A percentile compares a stretch with the other conserved stretches of the same genome.
Conservation (phyloP, 768 basidiomycete species). For the Cyclocybe aegerita region DNA sequence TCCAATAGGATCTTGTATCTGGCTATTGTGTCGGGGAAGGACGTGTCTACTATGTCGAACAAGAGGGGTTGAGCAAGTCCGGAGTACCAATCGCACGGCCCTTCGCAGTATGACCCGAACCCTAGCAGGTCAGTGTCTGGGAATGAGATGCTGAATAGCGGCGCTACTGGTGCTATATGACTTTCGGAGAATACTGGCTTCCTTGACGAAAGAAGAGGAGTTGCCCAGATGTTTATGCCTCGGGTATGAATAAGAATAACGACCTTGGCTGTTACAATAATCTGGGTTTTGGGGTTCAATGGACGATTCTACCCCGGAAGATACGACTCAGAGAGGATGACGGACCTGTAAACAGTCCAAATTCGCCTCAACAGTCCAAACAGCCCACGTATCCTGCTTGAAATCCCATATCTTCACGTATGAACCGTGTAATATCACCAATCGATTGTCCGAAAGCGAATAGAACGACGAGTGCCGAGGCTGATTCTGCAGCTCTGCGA, state of each 20-base stretch:
- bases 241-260: slow-evolving; percentile 7
- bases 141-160: not conserved
- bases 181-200: not conserved
- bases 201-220: slow-evolving; percentile 1
- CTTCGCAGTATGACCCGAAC: slow-evolving; percentile 2
- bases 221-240: slow-evolving; percentile 11
- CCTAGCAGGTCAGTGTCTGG: not conserved
- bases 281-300: not conserved
- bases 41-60: not conserved
- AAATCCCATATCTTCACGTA: slow-evolving; percentile 18
- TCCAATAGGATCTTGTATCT: slow-evolving; percentile 2
- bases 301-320: not conserved
- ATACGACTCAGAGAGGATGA: not conserved
- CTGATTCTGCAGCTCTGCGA: slow-evolving; percentile 3
- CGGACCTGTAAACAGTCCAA: slow-evolving; percentile 8
- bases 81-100: slow-evolving; percentile 18
- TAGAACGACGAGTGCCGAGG: slow-evolving; percentile 5
- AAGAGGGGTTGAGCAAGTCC: slow-evolving; percentile 7
- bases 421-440: slow-evolving; percentile 7
- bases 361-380: slow-evolving; percentile 14
- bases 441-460: slow-evolving; percentile 8
- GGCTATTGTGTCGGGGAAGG: not conserved
- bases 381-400: slow-evolving; percentile 9
- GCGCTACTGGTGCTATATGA: not conserved
- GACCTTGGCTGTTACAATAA: slow-evolving; percentile 4